These are phyloP conservation scores for Arthromyces matolae DNA, from an alignment of 768 basidiomycete species.

Conservation along the genomic window DNA sequence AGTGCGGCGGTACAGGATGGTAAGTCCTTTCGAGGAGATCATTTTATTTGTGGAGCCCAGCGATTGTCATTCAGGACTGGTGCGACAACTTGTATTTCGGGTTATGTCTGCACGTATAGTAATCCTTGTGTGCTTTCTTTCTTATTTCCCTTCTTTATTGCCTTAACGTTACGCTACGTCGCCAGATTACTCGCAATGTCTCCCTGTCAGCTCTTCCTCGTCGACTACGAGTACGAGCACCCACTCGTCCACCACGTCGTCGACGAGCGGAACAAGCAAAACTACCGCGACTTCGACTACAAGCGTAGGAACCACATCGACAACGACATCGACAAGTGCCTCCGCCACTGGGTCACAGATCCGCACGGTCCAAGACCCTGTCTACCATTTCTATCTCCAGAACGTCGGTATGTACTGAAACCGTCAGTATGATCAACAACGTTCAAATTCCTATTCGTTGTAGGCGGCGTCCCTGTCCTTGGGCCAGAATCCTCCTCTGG, in stretches of 20 bases:
- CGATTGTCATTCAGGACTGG: slow-evolving; percentile 31
- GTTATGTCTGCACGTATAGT: slow-evolving; percentile 38
- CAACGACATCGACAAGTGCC: slow-evolving; percentile 31
- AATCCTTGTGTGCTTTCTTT: slow-evolving; percentile 35
- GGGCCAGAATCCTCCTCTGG: slow-evolving; percentile 51
- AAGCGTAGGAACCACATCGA: slow-evolving; percentile 25
- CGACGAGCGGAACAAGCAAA: too few species aligned
- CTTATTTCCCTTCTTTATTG: neutral
- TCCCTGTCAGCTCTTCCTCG: slow-evolving; percentile 35
- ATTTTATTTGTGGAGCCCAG: neutral
- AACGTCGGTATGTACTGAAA: slow-evolving; percentile 32
- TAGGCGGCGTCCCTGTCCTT: slow-evolving; percentile 46
- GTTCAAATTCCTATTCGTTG: neutral
- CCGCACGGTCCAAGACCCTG: slow-evolving; percentile 47
- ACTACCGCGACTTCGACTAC: slow-evolving; percentile 20
- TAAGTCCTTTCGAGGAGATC: neutral
- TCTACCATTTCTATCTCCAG: slow-evolving; percentile 57
- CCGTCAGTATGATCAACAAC: neutral
- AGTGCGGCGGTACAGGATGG: slow-evolving; percentile 43
- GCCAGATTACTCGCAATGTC: slow-evolving; percentile 52
- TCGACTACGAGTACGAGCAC: slow-evolving; percentile 20
- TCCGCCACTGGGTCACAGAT: slow-evolving; percentile 45
- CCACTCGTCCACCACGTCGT: too few species aligned
- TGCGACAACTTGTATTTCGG: slow-evolving; percentile 38
- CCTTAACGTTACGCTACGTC: neutral